Evolutionary conservation across 345 rosid genomes (phyloP).

Genomic region (Eucalyptus grandis): DNA sequence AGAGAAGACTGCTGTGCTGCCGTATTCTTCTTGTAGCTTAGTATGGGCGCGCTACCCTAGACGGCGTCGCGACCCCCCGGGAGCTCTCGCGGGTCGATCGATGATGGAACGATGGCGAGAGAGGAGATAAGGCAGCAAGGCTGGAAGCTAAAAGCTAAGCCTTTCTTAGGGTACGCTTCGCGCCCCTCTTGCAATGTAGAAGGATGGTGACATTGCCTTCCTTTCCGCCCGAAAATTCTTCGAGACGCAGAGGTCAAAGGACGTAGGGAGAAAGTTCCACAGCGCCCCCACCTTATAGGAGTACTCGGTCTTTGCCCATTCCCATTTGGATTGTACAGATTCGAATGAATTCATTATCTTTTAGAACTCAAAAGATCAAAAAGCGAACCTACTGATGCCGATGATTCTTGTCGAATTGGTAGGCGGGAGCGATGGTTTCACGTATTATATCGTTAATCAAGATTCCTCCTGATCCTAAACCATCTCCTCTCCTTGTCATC

Average conservation of each 20-base stretch:
- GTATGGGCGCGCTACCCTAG: background rate
- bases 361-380: background rate
- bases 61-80: background rate
- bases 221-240: background rate
- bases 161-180: background rate
- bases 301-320: rapidly evolving
- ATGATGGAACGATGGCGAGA: background rate
- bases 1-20: background rate
- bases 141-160: background rate
- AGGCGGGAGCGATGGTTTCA: background rate
- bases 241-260: background rate
- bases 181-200: background rate
- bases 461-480: background rate
- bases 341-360: background rate
- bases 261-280: background rate
- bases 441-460: rapidly evolving
- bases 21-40: background rate
- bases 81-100: background rate
- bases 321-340: background rate
- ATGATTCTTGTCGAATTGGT: background rate
- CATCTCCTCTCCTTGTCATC: background rate
- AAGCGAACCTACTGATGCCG: background rate
- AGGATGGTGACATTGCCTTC: background rate
- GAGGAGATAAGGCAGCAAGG: background rate
- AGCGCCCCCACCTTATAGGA: background rate